Evolutionary conservation across 208 protist genomes (phyloP), one percentile per base, ranked within the genome.

Genomic region (Leishmania aethiopica): DNA sequence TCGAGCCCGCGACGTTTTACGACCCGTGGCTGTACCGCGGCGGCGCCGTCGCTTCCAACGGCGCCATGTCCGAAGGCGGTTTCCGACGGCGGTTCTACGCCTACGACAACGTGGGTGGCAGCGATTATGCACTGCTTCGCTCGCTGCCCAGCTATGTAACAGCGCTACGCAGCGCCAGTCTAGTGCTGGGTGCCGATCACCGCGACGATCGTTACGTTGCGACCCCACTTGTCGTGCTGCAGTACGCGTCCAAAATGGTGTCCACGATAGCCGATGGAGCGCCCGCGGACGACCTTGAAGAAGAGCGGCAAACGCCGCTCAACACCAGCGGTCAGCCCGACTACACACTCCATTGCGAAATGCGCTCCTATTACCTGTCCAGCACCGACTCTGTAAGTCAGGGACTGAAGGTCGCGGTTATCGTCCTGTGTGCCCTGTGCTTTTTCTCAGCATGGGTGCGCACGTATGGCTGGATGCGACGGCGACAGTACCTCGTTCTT

Each of bases 391-490:
- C 76, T 37, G 84, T 94, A 2, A 75, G 86, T 11, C 57, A 82
- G 6, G 87, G 84, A 22, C 35, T 93, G 57, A 89, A 89, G 84
- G 91, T 94, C 62, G 86, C 84, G 10, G 77, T 96, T 37, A 95
- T 94, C 79, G 83, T 94, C 28, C 74, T 93, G 67, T 90, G 67
- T 42, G 51, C 80, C 66, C 53, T 96, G 19, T 90, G 90, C 83
- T 90, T 95, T 74, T 53, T 94, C 57, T 89, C 90, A 15, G 85
- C 93, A 45, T 94, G 88, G 90, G 66, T 94, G 69, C 84, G 90
- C 42, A 89, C 88, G 35, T 97, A 95, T 70, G 88, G 92, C n/a
- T 97, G 92, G 90, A 95, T 96, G 92, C 86, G 95, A 37, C 86
- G 95, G 22, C 76, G 91, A 69, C 93, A 96, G 85, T 94, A 95